phyloP scores from a whole-genome alignment of 1,284 basidiomycete genomes.

The Peniophora sp. region DNA sequence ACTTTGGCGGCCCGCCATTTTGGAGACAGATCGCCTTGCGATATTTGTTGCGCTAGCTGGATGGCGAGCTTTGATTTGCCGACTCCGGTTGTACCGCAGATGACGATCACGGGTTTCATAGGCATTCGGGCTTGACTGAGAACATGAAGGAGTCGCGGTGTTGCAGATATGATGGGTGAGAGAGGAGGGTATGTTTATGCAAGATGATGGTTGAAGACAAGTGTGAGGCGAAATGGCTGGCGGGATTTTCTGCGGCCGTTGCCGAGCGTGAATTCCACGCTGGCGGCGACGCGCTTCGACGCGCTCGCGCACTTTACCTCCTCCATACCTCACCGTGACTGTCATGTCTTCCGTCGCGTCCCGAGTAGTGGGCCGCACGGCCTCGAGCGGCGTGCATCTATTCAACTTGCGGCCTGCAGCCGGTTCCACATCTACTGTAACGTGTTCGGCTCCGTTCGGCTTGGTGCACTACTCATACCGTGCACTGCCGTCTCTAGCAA shows the following conservation, averaged over 20 bases:
- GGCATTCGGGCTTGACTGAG: constrained; percentile 11
- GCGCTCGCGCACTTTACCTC: neutral
- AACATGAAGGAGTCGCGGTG: too few relatives aligned
- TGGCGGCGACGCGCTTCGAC: neutral
- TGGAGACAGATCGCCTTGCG: constrained; percentile 20
- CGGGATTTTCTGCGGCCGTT: neutral
- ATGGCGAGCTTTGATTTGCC: constrained; percentile 94
- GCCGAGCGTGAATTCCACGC: neutral
- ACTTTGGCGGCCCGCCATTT: constrained; percentile 62
- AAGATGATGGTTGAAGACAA: too few relatives aligned
- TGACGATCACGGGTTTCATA: constrained; percentile 63
- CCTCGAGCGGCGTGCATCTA: constrained; percentile 22
- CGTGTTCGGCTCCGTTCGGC: constrained; percentile 3
- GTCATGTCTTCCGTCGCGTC: too few relatives aligned
- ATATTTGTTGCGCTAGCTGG: constrained; percentile 68
- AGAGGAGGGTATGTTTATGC: too few relatives aligned
- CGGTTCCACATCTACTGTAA: constrained; percentile 58
- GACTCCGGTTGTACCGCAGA: constrained; percentile 94
- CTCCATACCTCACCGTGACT: neutral
- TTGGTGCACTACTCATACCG: neutral
- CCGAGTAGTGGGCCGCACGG: too few relatives aligned
- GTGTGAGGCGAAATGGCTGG: too few relatives aligned
- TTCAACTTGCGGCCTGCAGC: constrained; percentile 56
- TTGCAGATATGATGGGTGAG: too few relatives aligned
- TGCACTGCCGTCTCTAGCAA: constrained; percentile 49